These are phyloP conservation scores for Mucor sp. DNA, from an alignment of 371 early-diverging fungal genomes.

Conservation along the genomic window DNA sequence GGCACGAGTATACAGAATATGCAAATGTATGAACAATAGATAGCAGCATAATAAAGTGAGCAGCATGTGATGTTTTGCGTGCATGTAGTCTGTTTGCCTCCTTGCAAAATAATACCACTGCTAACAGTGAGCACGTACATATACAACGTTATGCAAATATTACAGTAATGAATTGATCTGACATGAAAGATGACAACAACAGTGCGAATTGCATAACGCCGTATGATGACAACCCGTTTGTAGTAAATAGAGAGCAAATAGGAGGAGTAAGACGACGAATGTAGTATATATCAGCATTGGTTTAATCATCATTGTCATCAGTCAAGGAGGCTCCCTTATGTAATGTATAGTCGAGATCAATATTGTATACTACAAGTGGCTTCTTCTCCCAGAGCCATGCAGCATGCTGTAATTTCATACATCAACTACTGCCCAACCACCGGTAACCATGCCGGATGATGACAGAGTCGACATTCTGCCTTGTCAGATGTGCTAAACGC, in stretches of 20 bases:
- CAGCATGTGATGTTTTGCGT: not conserved
- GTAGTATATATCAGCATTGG: not conserved
- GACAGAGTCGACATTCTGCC: not conserved
- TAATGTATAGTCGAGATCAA: not conserved
- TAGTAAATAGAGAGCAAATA: not conserved
- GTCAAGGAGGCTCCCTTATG: not conserved
- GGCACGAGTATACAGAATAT: not conserved
- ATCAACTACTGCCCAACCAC: not conserved
- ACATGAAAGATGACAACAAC: not conserved
- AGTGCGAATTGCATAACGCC: not conserved
- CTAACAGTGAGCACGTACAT: not conserved
- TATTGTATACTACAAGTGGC: not conserved
- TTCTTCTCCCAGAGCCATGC: not conserved
- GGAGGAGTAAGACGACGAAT: not conserved
- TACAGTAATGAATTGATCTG: not conserved
- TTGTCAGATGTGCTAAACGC: constrained; percentile 6
- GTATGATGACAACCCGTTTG: not conserved
- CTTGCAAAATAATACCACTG: not conserved
- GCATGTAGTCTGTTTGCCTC: not conserved
- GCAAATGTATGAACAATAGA: not conserved
- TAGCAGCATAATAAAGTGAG: not conserved
- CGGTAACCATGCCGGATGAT: not conserved
- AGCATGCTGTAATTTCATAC: not conserved
- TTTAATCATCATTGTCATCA: not conserved
- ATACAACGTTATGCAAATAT: too few relatives aligned